Conservation (phyloP, 1,139 yeast genomes). For the Candida tunisiensis region DNA sequence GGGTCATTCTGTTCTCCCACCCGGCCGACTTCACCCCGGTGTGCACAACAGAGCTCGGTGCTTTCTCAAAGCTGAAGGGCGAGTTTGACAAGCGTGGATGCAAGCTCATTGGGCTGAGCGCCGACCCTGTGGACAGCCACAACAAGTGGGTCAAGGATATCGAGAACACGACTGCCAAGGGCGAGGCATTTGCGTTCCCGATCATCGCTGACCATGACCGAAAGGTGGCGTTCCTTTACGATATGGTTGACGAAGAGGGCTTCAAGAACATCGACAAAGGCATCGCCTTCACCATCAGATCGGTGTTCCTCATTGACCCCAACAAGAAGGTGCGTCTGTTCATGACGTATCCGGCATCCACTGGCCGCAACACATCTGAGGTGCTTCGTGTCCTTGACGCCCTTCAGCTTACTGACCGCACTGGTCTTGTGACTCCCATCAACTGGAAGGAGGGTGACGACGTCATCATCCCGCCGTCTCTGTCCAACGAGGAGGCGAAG, state of each 20-base stretch:
- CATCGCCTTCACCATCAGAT: conserved; percentile 65
- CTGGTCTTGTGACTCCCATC: conserved; percentile 74
- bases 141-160: conserved; percentile 75
- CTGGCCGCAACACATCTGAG: conserved; percentile 83
- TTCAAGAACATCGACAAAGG: conserved; percentile 57
- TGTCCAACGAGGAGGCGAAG: conserved; percentile 66
- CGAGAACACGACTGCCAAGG: conserved; percentile 51
- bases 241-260: conserved; percentile 84
- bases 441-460: conserved; percentile 62
- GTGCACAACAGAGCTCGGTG: conserved; percentile 89
- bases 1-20: conserved; percentile 80
- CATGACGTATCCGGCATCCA: conserved; percentile 77
- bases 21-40: conserved; percentile 95
- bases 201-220: conserved; percentile 73
- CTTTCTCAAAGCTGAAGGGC: conserved; percentile 70
- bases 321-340: conserved; percentile 67
- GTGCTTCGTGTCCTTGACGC: conserved; percentile 79
- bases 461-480: conserved; percentile 77
- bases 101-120: conserved; percentile 73
- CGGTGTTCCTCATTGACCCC: conserved; percentile 81
- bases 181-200: conserved; percentile 63
- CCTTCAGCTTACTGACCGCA: conserved; percentile 61
- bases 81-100: conserved; percentile 69
- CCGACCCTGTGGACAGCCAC: conserved; percentile 65
- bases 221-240: conserved; percentile 68